Evolutionary conservation across 768 basidiomycete genomes (phyloP), one percentile per base, ranked within the genome.

Genomic region (Russula compacta): DNA sequence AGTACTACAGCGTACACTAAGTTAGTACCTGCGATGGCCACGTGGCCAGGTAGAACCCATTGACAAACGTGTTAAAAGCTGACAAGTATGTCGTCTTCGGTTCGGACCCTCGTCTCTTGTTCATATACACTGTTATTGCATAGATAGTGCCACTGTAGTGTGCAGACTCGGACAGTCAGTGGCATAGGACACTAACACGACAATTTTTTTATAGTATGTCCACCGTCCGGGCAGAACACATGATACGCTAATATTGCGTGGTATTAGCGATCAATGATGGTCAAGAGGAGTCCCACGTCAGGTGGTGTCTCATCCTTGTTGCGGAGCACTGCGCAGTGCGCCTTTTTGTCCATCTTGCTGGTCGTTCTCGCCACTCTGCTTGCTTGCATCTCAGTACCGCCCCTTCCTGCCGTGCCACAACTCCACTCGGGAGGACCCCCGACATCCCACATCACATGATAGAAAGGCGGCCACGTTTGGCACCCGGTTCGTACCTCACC

Each of bases 401-500:
- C 44, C 2, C 54, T 39, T 21, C 7, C 29, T 14, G 19, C 24
- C 50, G 46, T 52, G 29, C 49, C 42, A 33, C 42, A 33, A 32
- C 8, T 12, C 36, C 49, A 6, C 17, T 47, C 49, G 6, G 36
- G 29, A 6, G 43, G 24, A 39, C n/a, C 21, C n/a, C 49, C 33
- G 21, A 64, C 43, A 39, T 29, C 17, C 39, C 35, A 50, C 15
- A 56, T 53, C 53, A 46, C 44, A 14, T 17, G 19, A 12, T 60
- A 24, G 39, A 47, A 38, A 43, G 11, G 4, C 7, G 14, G 49
- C 38, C 10, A 42, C 56, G 39, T 29, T 40, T 58, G 36, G 38
- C 59, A 50, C 53, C 47, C 17, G 17, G 47, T 42, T 54, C 60
- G 7, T 46, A 55, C 58, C 61, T 11, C 40, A 38, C 36, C 8